Evolutionary conservation across 768 basidiomycete genomes (phyloP), one percentile per base, ranked within the genome.

Genomic region (Trametes meyenii): DNA sequence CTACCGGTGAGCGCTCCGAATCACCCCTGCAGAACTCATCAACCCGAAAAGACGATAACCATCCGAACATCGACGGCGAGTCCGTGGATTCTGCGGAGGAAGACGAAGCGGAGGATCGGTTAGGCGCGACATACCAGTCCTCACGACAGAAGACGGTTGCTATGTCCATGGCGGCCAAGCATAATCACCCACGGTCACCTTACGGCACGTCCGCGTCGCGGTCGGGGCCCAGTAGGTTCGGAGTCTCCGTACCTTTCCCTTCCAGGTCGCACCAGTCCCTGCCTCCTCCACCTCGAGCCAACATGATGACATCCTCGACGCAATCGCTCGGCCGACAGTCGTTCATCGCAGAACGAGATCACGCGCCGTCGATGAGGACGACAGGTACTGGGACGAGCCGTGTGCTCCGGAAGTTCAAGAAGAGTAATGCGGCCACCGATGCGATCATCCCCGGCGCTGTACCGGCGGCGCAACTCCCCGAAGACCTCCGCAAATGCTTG

Each of bases 401-500:
- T 43, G 78, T 93, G 69, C 71, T 93, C 59, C 81, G 87, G 62
- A 91, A 84, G 71, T 78, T 87, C 65, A 88, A 83, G 74, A 88
- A 85, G 75, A 89, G 85, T 65, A 80, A 83, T 54, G 80, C 85
- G 6, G 65, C 61, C 26, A 48, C 64, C 21, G 62, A 84, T 40
- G 72, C 75, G 23, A 73, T 83, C 3, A 73, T 84, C 51, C 68
- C 70, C 43, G 81, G 81, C 45, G 80, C 84, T 6, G 78, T 93
- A 17, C 81, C 89, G 6, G 90, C 92, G 0, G 87, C 88, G 70
- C 86, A 89, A 58, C 73, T 99, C 7, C 96, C 97, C 6, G 92
- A 94, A 50, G 95, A 96, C 70, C 72, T 99, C 49, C 84, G 88
- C 52, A 81, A 85, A 67, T 95, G 95, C 68, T 76, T 98, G 7